Percentiles rank a stretch among this genome's conserved stretches.
These are phyloP conservation scores for Plasmodium yoelii DNA, from an alignment of 169 alveolate species.

Conservation along the genomic window DNA sequence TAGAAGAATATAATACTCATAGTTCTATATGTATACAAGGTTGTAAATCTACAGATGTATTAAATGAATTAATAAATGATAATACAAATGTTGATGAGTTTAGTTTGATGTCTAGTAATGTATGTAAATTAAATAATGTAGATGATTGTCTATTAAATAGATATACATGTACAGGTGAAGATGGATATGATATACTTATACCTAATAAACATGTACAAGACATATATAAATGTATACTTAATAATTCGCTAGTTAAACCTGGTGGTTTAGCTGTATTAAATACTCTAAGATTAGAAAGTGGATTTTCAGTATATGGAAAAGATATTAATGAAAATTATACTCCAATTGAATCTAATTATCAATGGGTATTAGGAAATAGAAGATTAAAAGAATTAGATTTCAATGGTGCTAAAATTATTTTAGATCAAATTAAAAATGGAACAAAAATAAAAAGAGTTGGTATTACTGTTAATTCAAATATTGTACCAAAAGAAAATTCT, in stretches of 20 bases:
- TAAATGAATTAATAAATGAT: constrained; percentile 40
- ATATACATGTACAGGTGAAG: constrained; percentile 78
- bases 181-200: constrained; percentile 72
- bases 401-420: constrained; percentile 72
- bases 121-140: constrained; percentile 33
- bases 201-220: constrained; percentile 45
- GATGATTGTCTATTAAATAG: constrained; percentile 48
- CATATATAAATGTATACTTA: constrained; percentile 48
- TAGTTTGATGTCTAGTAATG: constrained; percentile 73
- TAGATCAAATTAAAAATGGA: constrained; percentile 66
- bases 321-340: constrained; percentile 71
- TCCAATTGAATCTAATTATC: constrained; percentile 74
- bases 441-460: constrained; percentile 73
- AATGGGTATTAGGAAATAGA: constrained; percentile 71
- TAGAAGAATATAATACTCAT: constrained; percentile 66
- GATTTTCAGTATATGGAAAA: constrained; percentile 76
- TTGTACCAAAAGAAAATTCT: constrained; percentile 71
- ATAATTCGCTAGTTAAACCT: constrained; percentile 68
- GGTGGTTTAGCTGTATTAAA: constrained; percentile 72
- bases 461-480: constrained; percentile 27
- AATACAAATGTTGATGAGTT: constrained; percentile 43
- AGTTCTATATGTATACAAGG: constrained; percentile 75
- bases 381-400: constrained; percentile 73
- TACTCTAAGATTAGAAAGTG: constrained; percentile 76
- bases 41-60: constrained; percentile 44